Evolutionary conservation across 1,139 yeast genomes (phyloP).

Genomic region (Trichomonascaceae sp.): DNA sequence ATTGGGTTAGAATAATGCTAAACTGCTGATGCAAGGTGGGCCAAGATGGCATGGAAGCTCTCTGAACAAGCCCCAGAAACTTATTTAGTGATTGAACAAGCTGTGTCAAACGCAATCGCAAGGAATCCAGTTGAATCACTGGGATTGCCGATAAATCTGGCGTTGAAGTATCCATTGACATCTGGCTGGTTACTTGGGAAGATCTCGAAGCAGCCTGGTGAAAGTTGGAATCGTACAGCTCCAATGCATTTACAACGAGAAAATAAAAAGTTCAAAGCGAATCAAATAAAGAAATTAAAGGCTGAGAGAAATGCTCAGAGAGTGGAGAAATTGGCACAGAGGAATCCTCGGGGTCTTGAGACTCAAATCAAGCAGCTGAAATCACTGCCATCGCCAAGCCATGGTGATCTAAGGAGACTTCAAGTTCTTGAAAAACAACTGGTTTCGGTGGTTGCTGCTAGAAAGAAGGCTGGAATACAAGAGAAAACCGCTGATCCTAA

Average conservation of each 20-base stretch:
- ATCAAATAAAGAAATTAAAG: conserved; percentile 27
- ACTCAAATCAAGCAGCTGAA: conserved; percentile 21
- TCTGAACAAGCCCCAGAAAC: conserved; percentile 31
- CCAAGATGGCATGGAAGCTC: conserved; percentile 36
- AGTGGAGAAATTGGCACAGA: conserved; percentile 17
- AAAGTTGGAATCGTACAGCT: neutral
- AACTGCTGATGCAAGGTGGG: conserved; percentile 70
- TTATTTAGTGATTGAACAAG: conserved; percentile 33
- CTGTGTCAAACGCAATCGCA: conserved; percentile 55
- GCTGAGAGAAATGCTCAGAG: conserved; percentile 22
- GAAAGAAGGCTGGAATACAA: conserved; percentile 23
- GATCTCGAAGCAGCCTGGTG: neutral
- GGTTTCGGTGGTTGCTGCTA: conserved; percentile 21
- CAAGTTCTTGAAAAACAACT: conserved; percentile 19
- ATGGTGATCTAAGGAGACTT: conserved; percentile 19
- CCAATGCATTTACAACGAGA: conserved; percentile 19
- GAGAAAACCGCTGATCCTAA: conserved; percentile 10
- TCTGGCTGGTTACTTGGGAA: neutral
- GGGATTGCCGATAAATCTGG: conserved; percentile 43
- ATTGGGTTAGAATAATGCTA: conserved; percentile 74
- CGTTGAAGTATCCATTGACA: conserved; percentile 9
- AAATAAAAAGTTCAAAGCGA: conserved; percentile 29
- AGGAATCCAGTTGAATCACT: conserved; percentile 52
- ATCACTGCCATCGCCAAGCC: conserved; percentile 2
- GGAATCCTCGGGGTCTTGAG: conserved; percentile 19